Evolutionary conservation across 345 rosid species (phyloP).

Genomic region (Brassica juncea): DNA sequence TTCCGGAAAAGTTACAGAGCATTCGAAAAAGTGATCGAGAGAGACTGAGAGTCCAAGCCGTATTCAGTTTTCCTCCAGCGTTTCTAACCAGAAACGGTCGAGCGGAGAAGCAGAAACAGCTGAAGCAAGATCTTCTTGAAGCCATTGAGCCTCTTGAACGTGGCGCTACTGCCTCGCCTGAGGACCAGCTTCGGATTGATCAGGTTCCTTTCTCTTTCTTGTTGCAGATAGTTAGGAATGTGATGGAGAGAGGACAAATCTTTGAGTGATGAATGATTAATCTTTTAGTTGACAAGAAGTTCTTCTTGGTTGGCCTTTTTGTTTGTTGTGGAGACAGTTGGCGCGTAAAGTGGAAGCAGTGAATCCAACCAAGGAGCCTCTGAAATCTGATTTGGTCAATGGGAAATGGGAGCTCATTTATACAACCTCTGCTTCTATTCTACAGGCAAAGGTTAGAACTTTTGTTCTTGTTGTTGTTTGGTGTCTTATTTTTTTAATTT

Average conservation of each 20-base stretch:
- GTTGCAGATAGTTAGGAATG: not conserved
- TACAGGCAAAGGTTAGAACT: conserved; percentile 67
- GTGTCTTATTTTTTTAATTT: not conserved
- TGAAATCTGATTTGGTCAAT: conserved; percentile 69
- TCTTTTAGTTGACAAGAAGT: too few species aligned
- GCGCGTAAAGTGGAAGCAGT: conserved; percentile 80
- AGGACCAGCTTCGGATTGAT: conserved; percentile 74
- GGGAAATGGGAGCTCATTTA: conserved; percentile 96
- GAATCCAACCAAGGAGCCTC: conserved; percentile 72
- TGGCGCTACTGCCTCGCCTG: conserved; percentile 77
- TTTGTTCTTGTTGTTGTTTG: not conserved
- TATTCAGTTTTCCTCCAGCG: conserved; percentile 73
- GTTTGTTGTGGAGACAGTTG: conserved; percentile 44
- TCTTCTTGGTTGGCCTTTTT: not conserved
- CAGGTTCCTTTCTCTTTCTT: conserved; percentile 46
- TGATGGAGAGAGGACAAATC: not conserved
- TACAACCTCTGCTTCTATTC: conserved; percentile 81
- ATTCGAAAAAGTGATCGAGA: conserved; percentile 44
- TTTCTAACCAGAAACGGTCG: conserved; percentile 68
- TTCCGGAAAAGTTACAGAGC: conserved; percentile 14
- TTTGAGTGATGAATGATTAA: not conserved
- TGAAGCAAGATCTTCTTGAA: conserved; percentile 72
- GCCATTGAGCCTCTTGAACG: conserved; percentile 74
- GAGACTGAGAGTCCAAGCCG: conserved; percentile 41
- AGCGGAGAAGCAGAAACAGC: conserved; percentile 49